Conservation (phyloP, 805 yeast species). For the Maudiozyma barnettii region DNA sequence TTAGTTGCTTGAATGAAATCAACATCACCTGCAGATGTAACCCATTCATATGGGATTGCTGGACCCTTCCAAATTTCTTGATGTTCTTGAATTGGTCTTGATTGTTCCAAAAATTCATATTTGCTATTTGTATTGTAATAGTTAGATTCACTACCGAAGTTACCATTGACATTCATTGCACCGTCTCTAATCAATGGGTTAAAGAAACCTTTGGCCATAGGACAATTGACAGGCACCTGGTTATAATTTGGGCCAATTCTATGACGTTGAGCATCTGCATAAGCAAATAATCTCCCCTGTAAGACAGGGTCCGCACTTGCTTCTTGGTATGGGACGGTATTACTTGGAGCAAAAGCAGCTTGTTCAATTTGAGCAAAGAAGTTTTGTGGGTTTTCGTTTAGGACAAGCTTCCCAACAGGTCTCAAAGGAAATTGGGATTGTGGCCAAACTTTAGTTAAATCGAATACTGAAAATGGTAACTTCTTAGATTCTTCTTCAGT, state of each 20-base stretch:
- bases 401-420: conserved; percentile 67
- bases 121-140: conserved; percentile 47
- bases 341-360: conserved; percentile 77
- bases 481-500: conserved; percentile 69
- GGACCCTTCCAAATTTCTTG: conserved; percentile 79
- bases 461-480: conserved; percentile 74
- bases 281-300: conserved; percentile 72
- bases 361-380: conserved; percentile 85
- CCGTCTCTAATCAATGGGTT: conserved; percentile 81
- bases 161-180: conserved; percentile 57
- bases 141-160: conserved; percentile 70
- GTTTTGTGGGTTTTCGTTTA: conserved; percentile 78
- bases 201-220: conserved; percentile 45
- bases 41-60: conserved; percentile 84
- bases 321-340: conserved; percentile 76
- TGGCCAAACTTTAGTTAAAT: conserved; percentile 89
- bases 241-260: conserved; percentile 65
- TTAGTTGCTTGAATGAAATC: conserved; percentile 73
- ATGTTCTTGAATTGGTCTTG: conserved; percentile 41
- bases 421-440: conserved; percentile 79
- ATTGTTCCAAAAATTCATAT: conserved; percentile 24
- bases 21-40: conserved; percentile 44
- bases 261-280: conserved; percentile 80
- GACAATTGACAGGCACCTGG: conserved; percentile 87
- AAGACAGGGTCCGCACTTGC: conserved; percentile 78